Percentiles rank a stretch among this genome's conserved stretches.
Evolutionary conservation across 2,329 filamentous ascomycete genomes (phyloP).

Genomic region (Cordyceps cateniannulata): DNA sequence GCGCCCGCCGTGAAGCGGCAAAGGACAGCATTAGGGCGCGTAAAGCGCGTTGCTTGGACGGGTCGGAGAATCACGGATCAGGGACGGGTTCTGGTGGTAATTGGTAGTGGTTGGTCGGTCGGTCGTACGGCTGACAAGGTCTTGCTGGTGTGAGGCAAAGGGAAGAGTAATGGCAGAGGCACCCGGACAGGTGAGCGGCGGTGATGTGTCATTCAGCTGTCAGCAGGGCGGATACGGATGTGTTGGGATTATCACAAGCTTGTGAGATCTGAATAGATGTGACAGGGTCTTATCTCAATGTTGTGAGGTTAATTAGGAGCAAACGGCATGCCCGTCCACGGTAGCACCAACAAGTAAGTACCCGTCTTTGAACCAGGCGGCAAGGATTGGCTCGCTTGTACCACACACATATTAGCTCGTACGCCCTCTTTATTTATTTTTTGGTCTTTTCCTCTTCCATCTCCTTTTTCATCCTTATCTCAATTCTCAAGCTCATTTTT

Average conservation of each 20-base stretch:
- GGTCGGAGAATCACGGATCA: slow-evolving; percentile 3
- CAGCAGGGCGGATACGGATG: background rate
- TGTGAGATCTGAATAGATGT: background rate
- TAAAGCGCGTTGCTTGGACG: background rate
- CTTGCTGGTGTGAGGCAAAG: background rate
- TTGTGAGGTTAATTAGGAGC: background rate
- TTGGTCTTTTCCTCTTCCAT: background rate
- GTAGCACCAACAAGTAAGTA: background rate
- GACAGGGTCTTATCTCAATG: background rate
- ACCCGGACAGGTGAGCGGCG: background rate
- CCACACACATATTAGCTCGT: background rate
- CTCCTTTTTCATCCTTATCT: background rate
- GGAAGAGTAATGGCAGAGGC: background rate
- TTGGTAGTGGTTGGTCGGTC: background rate
- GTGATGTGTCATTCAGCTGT: background rate
- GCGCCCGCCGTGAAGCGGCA: too few species aligned
- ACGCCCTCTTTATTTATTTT: background rate
- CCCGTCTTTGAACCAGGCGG: background rate
- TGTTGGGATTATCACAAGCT: slow-evolving; percentile 2
- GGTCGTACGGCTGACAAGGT: background rate
- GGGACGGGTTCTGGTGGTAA: background rate
- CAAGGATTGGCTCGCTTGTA: background rate
- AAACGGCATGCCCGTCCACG: background rate
- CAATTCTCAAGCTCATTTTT: background rate
- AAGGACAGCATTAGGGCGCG: background rate